Evolutionary conservation across 108 stramenopile genomes (phyloP).

Genomic region (Nitzschia inconspicua): DNA sequence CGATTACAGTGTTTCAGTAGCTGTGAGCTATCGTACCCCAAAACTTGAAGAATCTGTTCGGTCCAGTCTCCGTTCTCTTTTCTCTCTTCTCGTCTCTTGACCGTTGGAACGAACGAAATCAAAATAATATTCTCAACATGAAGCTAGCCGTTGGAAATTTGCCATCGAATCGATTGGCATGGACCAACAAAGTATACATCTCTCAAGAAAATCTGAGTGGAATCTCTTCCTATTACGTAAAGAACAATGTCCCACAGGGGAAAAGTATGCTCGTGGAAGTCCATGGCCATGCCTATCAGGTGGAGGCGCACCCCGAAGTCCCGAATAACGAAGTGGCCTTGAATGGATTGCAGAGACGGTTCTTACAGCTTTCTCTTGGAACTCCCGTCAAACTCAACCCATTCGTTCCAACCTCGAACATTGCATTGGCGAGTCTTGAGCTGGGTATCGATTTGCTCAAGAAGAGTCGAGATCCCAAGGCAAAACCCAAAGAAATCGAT

Average conservation of each 20-base stretch:
- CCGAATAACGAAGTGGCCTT: constrained; percentile 67
- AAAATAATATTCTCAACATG: too few relatives aligned
- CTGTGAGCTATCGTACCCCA: too few relatives aligned
- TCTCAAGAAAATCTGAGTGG: constrained; percentile 45
- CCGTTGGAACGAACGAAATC: too few relatives aligned
- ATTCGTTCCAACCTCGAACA: constrained; percentile 46
- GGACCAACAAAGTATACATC: constrained; percentile 85
- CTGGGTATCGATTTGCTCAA: constrained; percentile 68
- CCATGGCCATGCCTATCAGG: constrained; percentile 66
- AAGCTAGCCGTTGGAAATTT: constrained; percentile 76
- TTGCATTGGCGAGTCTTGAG: constrained; percentile 66
- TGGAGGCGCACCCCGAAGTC: constrained; percentile 63
- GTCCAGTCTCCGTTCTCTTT: too few relatives aligned
- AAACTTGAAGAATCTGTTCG: too few relatives aligned
- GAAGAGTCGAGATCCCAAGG: constrained; percentile 30
- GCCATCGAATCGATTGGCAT: constrained; percentile 80
- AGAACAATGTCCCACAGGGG: constrained; percentile 30
- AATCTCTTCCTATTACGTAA: constrained; percentile 24
- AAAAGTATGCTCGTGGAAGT: constrained; percentile 52
- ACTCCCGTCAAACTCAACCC: constrained; percentile 51
- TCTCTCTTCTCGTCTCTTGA: too few relatives aligned
- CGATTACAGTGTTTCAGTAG: too few relatives aligned
- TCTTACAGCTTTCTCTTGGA: constrained; percentile 54
- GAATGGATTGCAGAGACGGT: constrained; percentile 83
- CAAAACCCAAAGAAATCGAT: constrained; percentile 67